Evolutionary conservation across 2,329 filamentous ascomycete genomes (phyloP).

Genomic region (Emergomyces africanus): DNA sequence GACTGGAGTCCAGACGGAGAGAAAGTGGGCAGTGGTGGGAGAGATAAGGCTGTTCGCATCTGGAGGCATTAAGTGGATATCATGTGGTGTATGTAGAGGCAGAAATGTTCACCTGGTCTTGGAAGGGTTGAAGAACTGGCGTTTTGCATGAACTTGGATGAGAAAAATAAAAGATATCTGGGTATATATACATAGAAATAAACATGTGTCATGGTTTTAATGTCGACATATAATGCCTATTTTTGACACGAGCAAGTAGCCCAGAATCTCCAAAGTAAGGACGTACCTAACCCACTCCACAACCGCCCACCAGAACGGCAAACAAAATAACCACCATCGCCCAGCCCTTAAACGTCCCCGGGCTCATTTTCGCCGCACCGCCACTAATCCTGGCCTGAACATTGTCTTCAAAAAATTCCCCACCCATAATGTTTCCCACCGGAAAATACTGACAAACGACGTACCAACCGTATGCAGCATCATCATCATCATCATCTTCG

Average conservation of each 20-base stretch:
- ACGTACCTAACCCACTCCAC: not conserved
- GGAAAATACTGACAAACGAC: slow-evolving; percentile 61
- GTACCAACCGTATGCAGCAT: slow-evolving; percentile 43
- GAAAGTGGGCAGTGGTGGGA: slow-evolving; percentile 79
- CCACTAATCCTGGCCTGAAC: slow-evolving; percentile 18
- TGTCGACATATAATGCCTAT: not conserved
- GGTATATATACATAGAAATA: not conserved
- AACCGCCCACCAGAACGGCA: not conserved
- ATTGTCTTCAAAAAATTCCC: slow-evolving; percentile 7
- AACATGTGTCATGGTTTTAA: not conserved
- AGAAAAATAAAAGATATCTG: not conserved
- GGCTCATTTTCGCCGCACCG: not conserved
- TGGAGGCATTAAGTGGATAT: slow-evolving; percentile 43
- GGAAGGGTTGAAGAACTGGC: not conserved
- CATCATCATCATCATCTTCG: slow-evolving; percentile 12
- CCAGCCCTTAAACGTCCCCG: not conserved
- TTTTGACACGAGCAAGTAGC: not conserved
- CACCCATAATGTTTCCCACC: slow-evolving; percentile 45
- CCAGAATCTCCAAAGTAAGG: not conserved
- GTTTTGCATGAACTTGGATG: not conserved
- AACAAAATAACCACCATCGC: not conserved
- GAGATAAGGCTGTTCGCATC: slow-evolving; percentile 64
- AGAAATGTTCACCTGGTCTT: not conserved
- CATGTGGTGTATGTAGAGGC: too few relatives aligned
- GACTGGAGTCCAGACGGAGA: slow-evolving; percentile 92